A percentile compares a stretch with the other conserved stretches of the same genome.
Evolutionary conservation across 2,329 filamentous ascomycete species (phyloP).

Genomic region (Beauveria rudraprayagi): DNA sequence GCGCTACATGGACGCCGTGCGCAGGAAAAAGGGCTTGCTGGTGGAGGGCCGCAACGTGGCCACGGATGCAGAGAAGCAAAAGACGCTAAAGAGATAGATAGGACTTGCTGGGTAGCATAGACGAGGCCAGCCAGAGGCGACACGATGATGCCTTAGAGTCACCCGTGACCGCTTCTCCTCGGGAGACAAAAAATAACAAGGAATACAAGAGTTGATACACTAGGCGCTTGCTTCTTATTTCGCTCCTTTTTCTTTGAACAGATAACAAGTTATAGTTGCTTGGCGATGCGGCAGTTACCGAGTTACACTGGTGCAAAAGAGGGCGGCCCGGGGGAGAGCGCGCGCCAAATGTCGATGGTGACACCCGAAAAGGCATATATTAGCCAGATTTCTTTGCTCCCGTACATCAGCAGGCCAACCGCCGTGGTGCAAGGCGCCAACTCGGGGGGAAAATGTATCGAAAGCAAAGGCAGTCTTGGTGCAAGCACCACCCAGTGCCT

Average conservation of each 20-base stretch:
- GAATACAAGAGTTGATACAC: background rate
- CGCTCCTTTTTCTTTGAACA: background rate
- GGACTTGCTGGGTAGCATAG: background rate
- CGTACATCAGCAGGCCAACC: background rate
- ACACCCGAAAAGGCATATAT: background rate
- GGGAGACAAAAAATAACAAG: background rate
- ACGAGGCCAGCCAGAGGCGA: background rate
- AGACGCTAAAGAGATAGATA: conserved; percentile 53
- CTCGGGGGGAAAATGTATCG: no score
- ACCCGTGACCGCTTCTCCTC: background rate
- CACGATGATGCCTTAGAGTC: background rate
- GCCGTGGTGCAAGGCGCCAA: background rate
- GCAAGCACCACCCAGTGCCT: no score
- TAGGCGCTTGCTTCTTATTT: background rate
- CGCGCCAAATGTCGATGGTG: background rate
- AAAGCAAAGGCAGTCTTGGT: no score
- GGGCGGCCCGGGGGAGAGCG: background rate
- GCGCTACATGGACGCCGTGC: conserved; percentile 86
- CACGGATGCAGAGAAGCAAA: conserved; percentile 87
- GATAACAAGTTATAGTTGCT: background rate
- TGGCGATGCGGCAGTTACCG: background rate
- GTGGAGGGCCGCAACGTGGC: conserved; percentile 71
- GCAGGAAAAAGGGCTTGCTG: conserved; percentile 78
- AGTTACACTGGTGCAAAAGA: background rate
- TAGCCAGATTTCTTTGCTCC: background rate